These are phyloP conservation scores for Rosa lucieae DNA, from an alignment of 306 rosid species.

Conservation along the genomic window DNA sequence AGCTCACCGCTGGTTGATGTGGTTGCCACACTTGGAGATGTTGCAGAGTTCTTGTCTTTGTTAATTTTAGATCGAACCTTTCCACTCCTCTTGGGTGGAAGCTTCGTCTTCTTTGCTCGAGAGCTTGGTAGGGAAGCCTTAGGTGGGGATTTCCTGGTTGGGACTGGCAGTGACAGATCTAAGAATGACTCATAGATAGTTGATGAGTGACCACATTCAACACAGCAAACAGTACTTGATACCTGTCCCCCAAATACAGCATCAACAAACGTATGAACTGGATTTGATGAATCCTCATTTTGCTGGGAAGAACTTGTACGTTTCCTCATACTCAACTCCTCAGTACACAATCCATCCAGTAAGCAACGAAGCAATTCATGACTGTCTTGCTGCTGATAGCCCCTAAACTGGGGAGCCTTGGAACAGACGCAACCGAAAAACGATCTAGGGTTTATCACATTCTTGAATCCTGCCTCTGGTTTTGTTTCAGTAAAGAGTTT, in stretches of 20 bases:
- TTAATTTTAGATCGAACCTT: constrained; percentile 53
- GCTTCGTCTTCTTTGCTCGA: constrained; percentile 61
- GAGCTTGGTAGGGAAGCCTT: constrained; percentile 52
- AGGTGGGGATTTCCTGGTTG: constrained; percentile 70
- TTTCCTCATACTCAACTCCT: constrained; percentile 66
- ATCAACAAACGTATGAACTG: constrained; percentile 61
- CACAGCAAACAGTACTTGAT: constrained; percentile 79
- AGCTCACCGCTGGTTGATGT: constrained; percentile 41
- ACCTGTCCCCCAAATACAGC: constrained; percentile 83
- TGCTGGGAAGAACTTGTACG: constrained; percentile 44
- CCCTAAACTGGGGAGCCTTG: constrained; percentile 89
- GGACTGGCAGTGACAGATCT: constrained; percentile 91
- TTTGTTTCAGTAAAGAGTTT: constrained; percentile 66
- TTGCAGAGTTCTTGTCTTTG: constrained; percentile 36
- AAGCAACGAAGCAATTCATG: constrained; percentile 88
- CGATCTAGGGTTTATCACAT: constrained; percentile 70
- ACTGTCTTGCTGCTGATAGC: constrained; percentile 95
- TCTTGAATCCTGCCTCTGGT: constrained; percentile 57
- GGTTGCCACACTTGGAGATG: constrained; percentile 43
- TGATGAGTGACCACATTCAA: constrained; percentile 83
- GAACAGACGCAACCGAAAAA: constrained; percentile 75
- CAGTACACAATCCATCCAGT: constrained; percentile 77
- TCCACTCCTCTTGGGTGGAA: constrained; percentile 68
- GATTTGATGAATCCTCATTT: constrained; percentile 44
- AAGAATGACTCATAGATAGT: constrained; percentile 85